Evolutionary conservation across 352 stramenopile species (phyloP), one percentile per base, ranked within the genome.

Genomic region (Globisporangium ultimum): DNA sequence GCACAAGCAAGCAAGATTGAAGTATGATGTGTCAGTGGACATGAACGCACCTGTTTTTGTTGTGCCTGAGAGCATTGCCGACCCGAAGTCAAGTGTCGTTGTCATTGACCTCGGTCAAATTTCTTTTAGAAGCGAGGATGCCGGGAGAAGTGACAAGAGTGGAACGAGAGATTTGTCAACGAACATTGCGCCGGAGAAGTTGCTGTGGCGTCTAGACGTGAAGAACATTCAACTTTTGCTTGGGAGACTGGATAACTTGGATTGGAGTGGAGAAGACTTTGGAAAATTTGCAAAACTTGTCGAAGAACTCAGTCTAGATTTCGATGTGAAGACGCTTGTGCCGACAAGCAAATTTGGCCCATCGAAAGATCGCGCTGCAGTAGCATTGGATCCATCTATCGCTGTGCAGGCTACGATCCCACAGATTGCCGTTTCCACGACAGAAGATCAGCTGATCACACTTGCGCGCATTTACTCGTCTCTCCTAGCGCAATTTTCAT

Each of bases 11-110:
- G 15, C 49, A 3, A 56, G 60, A 7, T 70, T 66, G 38, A 43
- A 60, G 10, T 94, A 88, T 50, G 85, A 94, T 53, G 73, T 95
- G 0, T 15, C 78, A 15, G 65, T 95, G 7, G 73, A 92, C 54
- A 78, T 95, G 65, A 84, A 86, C 40, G 84, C 84, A 10, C 83
- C 85, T 11, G 79, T 93, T 8, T 58, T 95, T 60, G 72, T 93
- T 24, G 17, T 94, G 2, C 76, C 82, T 0, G 80, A 91, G 50
- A 78, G 71, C 21, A 60, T 85, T 24, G 55, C 47, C 5, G 64
- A 87, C 13, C 45, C 57, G 14, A 51, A 57, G 15, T 72, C 78
- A 38, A 66, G 74, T 9, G 68, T 90, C 10, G 55, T 91, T 2
- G 70, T 93, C 14, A 45, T 95, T 15, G 80, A 95, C 67, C 74